Evolutionary conservation across 495 filamentous ascomycete genomes (phyloP).

Genomic region (Hypomontagnella monticulosa): DNA sequence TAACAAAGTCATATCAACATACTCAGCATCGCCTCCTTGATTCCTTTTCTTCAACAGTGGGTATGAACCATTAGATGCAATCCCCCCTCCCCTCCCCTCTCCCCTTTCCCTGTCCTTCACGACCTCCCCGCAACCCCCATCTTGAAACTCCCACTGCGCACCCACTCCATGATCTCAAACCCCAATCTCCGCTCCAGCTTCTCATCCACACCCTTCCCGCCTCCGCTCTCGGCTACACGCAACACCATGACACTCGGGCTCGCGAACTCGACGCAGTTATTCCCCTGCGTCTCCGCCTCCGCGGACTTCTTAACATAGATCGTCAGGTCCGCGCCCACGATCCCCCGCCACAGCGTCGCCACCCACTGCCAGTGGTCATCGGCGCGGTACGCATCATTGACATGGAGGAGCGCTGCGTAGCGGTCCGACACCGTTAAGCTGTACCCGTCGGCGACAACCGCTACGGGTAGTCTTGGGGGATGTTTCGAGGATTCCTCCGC

Average conservation of each 20-base stretch:
- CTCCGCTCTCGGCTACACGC: constrained; percentile 47
- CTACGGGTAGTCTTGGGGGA: constrained; percentile 62
- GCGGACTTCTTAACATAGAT: constrained; percentile 66
- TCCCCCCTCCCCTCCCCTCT: constrained; percentile 7
- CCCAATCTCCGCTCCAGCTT: constrained; percentile 74
- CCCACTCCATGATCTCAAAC: constrained; percentile 86
- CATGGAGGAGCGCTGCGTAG: constrained; percentile 75
- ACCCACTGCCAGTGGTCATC: constrained; percentile 99
- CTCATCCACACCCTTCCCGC: constrained; percentile 64
- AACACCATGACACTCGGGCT: constrained; percentile 52
- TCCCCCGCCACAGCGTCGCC: constrained; percentile 91
- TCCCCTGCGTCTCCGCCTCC: constrained; percentile 41
- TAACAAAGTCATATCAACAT: constrained; percentile 8
- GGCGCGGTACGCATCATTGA: constrained; percentile 79
- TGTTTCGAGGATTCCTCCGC: constrained; percentile 5
- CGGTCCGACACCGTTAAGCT: constrained; percentile 79
- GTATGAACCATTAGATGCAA: neutral
- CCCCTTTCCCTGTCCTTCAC: constrained; percentile 11
- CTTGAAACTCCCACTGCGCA: constrained; percentile 59
- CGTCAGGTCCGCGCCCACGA: constrained; percentile 86
- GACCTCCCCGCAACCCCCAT: constrained; percentile 13
- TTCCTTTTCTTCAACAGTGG: neutral
- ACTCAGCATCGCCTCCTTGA: neutral
- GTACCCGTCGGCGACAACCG: constrained; percentile 74
- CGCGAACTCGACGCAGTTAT: constrained; percentile 66